Evolutionary conservation across 169 alveolate species (phyloP).

Genomic region (Eimeria sp.): DNA sequence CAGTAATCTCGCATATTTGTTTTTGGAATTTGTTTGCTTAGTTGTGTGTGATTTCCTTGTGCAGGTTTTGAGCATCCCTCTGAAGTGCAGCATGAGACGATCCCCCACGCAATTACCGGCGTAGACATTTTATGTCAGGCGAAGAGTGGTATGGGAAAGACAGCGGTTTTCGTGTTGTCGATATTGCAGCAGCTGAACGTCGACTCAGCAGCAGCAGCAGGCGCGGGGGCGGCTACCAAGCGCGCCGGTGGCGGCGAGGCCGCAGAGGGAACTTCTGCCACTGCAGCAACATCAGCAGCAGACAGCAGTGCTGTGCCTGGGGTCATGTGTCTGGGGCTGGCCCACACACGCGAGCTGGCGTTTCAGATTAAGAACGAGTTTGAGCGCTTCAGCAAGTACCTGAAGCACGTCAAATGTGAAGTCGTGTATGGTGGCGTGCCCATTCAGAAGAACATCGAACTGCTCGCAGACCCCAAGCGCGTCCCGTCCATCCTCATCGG

Average conservation of each 20-base stretch:
- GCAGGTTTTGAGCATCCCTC: conserved; percentile 99
- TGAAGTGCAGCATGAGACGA: conserved; percentile 99
- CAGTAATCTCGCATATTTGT: too few species aligned
- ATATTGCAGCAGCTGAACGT: conserved; percentile 97
- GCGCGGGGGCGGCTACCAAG: conserved; percentile 82
- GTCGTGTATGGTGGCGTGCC: conserved; percentile 99
- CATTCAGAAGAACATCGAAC: conserved; percentile 95
- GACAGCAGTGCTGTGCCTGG: conserved; percentile 87
- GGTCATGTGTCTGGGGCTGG: conserved; percentile 94
- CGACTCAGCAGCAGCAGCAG: conserved; percentile 87
- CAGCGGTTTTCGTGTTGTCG: conserved; percentile 99
- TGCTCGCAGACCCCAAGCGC: conserved; percentile 96
- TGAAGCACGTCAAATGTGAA: conserved; percentile 96
- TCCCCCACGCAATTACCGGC: conserved; percentile 99
- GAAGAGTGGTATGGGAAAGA: conserved; percentile 99
- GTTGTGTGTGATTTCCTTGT: not conserved
- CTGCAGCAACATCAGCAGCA: conserved; percentile 83
- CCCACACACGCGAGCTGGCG: conserved; percentile 99
- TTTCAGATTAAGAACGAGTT: conserved; percentile 99
- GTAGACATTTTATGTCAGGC: conserved; percentile 99
- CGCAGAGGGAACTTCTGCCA: conserved; percentile 86
- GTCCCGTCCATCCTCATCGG: conserved; percentile 99
- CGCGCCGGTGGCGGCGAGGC: conserved; percentile 64
- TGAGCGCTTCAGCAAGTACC: conserved; percentile 98
- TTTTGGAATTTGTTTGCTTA: not conserved